Base-by-base conservation (phyloP, 352 stramenopile genomes). In the Pythium phragmiticola region DNA sequence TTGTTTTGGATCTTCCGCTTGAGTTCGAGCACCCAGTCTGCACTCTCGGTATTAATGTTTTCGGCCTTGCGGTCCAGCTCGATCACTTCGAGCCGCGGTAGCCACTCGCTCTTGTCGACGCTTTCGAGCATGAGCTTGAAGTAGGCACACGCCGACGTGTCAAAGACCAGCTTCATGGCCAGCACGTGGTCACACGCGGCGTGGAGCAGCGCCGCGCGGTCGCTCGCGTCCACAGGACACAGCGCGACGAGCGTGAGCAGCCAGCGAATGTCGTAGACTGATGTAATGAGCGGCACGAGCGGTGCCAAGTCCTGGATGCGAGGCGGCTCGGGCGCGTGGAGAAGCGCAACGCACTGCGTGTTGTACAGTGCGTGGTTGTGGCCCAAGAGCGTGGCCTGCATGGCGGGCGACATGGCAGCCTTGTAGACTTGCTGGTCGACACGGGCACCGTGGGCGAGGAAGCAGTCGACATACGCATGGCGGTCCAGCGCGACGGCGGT, bases 11-110 rank as follows among this genome's bases (percentile, higher is more conserved):
- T 56, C 1, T 63, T 57, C 3, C 36, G 51, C 63, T 80, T 75
- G 26, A 80, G 69, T 30, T 77, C 73, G 12, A 47, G 30, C 3
- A 77, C 73, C 70, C 73, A 80, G 28, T 64, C 73, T 1, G 61
- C 62, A 36, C 72, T 76, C 45, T 71, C 70, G 21, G 71, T 66
- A 57, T 75, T 75, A n/a, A 75, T 66, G 14, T 80, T 77, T 12
- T 68, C 72, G 8, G 65, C 64, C 57, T 74, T 64, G 7, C 75
- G 41, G 37, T 76, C 64, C 49, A 69, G 70, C 21, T 69, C 47
- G 9, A 76, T 43, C 11, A 69, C 26, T 26, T 77, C 70, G 42
- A 53, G 53, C 2, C 30, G 43, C 4, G 66, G 26, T 14, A 73
- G 14, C 39, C 60, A 60, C 56, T 63, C 37, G 13, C 54, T 30